A percentile compares a stretch with the other conserved stretches of the same genome.
phyloP scores from a whole-genome alignment of 805 yeast genomes.

The Candida maris region DNA sequence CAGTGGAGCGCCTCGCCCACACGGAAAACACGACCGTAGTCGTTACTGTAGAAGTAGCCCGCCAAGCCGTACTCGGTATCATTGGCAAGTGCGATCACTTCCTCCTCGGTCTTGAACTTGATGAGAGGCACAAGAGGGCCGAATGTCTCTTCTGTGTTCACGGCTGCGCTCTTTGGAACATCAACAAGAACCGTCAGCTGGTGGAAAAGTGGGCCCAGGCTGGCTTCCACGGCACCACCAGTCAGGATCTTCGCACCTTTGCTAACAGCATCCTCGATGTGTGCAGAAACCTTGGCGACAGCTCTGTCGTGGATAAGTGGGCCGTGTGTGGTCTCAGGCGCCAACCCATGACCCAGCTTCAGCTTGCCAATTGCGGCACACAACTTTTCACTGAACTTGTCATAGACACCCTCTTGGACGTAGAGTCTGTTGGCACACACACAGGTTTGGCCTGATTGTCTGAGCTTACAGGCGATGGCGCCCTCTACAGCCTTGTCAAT shows the following conservation, averaged over 20 bases:
- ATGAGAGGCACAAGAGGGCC: slow-evolving; percentile 77
- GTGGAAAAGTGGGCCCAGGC: slow-evolving; percentile 61
- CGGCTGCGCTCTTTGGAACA: slow-evolving; percentile 53
- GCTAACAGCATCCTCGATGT: slow-evolving; percentile 60
- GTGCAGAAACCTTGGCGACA: slow-evolving; percentile 55
- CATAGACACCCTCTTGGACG: slow-evolving; percentile 63
- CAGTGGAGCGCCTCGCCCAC: slow-evolving; percentile 66
- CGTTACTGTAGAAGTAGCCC: slow-evolving; percentile 64
- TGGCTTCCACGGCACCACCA: slow-evolving; percentile 57
- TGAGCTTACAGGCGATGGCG: slow-evolving; percentile 62
- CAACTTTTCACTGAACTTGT: slow-evolving; percentile 51
- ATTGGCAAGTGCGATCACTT: slow-evolving; percentile 61
- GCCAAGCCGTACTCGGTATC: slow-evolving; percentile 71
- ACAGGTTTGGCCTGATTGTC: slow-evolving; percentile 81
- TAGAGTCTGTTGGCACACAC: slow-evolving; percentile 73
- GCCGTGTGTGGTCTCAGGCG: slow-evolving; percentile 62
- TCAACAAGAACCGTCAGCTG: slow-evolving; percentile 65
- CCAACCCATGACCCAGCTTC: slow-evolving; percentile 61
- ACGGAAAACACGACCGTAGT: slow-evolving; percentile 50
- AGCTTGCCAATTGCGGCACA: slow-evolving; percentile 42
- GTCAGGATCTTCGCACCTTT: slow-evolving; percentile 61
- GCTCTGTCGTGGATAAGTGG: slow-evolving; percentile 68
- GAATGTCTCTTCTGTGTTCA: slow-evolving; percentile 70
- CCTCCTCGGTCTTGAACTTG: slow-evolving; percentile 60
- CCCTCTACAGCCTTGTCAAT: slow-evolving; percentile 64